Base-by-base conservation (phyloP, 1,284 basidiomycete genomes). In the Papiliotrema laurentii region DNA sequence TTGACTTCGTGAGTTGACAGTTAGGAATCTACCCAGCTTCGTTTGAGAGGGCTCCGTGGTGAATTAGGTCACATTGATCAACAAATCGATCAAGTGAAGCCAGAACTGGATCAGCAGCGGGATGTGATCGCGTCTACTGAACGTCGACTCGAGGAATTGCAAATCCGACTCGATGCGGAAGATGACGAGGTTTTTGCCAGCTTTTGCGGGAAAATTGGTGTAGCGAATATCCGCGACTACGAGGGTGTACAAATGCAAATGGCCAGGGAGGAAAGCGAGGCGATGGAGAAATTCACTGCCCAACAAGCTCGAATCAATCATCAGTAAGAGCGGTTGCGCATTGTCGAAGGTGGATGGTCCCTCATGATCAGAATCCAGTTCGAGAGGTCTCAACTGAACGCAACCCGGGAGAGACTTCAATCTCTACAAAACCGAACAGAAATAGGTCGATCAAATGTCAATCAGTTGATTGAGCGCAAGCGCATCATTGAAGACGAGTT, bases 161-260 rank as follows among this genome's bases (percentile, higher is more conserved):
- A 80, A n/a, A 68, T 75, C n/a, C n/a, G n/a, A n/a, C 78, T 96
- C 57, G 80, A 90, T 59, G 75, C 74, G 10, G 91, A 86, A 0
- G 94, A 97, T 67, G 89, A 92, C 61, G 76, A 74, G 2, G 77
- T 96, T 19, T 98, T 96, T 66, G 77, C 69, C 0, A 71, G 74
- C 3, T 98, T 98, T 76, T 97, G 94, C 70, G 68, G 72, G 31
- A 80, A 82, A 49, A 92, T 98, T 59, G 81, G 84, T 5, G 86
- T 97, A 9, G 70, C 75, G 28, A 84, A 86, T 73, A 93, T 98
- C 55, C 84, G 94, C 37, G 90, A 96, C 56, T 99, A 97, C 69
- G 94, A 98, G 73, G 86, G 90, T 66, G 82, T 87, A 18, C 92
- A 97, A 65, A 78, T 97, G 27, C 88, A 86, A 68, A 80, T 88